Evolutionary conservation across 2,329 filamentous ascomycete species (phyloP).

Genomic region (Beauveria sp.): DNA sequence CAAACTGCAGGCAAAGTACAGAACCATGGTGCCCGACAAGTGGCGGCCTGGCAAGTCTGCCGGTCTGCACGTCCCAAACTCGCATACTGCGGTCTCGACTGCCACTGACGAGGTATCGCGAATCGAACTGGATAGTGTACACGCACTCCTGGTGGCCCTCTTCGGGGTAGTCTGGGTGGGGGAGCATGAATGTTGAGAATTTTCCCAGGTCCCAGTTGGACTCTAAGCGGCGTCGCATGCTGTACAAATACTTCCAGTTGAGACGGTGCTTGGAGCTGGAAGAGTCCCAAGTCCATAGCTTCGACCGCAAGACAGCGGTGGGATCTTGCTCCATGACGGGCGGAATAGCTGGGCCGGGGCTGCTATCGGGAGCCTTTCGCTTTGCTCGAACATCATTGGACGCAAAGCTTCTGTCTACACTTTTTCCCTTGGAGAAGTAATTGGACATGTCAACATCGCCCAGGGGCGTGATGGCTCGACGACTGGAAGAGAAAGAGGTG

Average conservation of each 20-base stretch:
- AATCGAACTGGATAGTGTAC: slow-evolving; percentile 85
- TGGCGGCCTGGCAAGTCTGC: slow-evolving; percentile 66
- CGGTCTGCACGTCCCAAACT: slow-evolving; percentile 82
- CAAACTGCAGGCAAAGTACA: slow-evolving; percentile 91
- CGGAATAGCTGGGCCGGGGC: slow-evolving; percentile 23
- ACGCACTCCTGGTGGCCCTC: slow-evolving; percentile 91
- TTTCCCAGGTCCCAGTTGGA: slow-evolving; percentile 84
- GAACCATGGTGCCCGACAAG: slow-evolving; percentile 74
- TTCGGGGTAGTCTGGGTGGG: slow-evolving; percentile 68
- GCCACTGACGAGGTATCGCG: slow-evolving; percentile 83
- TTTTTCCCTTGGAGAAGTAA: slow-evolving; percentile 21
- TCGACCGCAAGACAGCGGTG: slow-evolving; percentile 34
- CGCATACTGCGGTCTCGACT: slow-evolving; percentile 83
- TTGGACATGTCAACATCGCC: slow-evolving; percentile 25
- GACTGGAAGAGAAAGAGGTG: slow-evolving; percentile 24
- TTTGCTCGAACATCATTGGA: slow-evolving; percentile 26
- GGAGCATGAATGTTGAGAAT: slow-evolving; percentile 81
- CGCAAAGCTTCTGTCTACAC: slow-evolving; percentile 22
- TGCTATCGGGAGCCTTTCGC: slow-evolving; percentile 29
- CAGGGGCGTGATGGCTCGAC: slow-evolving; percentile 18
- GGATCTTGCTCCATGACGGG: slow-evolving; percentile 22
- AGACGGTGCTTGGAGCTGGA: slow-evolving; percentile 50
- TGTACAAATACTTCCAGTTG: slow-evolving; percentile 92
- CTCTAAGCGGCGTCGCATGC: slow-evolving; percentile 76
- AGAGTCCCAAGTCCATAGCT: slow-evolving; percentile 44